These are phyloP conservation scores for Naganishia onofrii DNA, from an alignment of 768 basidiomycete species.

Conservation along the genomic window DNA sequence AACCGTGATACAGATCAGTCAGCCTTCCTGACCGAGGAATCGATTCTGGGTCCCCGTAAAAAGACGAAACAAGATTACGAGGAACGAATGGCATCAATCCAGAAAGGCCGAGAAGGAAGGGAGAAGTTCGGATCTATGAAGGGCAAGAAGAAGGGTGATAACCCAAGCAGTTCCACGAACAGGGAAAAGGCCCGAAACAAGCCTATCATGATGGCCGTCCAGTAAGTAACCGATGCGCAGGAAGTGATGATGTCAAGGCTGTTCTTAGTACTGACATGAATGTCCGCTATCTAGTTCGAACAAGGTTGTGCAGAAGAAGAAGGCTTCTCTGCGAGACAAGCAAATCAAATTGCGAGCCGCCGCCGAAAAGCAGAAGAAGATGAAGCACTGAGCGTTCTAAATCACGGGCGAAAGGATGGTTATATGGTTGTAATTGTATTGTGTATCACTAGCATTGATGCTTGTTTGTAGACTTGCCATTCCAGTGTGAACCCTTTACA, in stretches of 20 bases:
- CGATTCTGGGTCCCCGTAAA: conserved; percentile 90
- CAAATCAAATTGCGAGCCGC: conserved; percentile 47
- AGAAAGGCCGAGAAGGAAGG: conserved; percentile 87
- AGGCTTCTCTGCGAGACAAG: conserved; percentile 52
- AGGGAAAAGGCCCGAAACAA: conserved; percentile 89
- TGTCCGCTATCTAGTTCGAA: conserved; percentile 41
- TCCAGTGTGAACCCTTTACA: background rate
- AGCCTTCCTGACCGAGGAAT: conserved; percentile 77
- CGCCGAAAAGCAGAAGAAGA: conserved; percentile 50
- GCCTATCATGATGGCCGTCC: conserved; percentile 70
- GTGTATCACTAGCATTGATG: conserved; percentile 1
- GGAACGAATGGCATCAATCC: conserved; percentile 84
- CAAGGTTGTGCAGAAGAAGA: conserved; percentile 52
- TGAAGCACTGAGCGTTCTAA: conserved; percentile 35
- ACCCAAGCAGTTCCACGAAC: conserved; percentile 82
- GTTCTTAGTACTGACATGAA: background rate
- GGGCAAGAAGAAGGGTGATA: conserved; percentile 84
- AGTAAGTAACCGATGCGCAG: conserved; percentile 38
- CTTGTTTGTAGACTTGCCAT: background rate
- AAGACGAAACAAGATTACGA: conserved; percentile 90
- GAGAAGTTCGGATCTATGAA: conserved; percentile 87
- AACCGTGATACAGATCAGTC: conserved; percentile 52
- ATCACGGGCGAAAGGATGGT: background rate
- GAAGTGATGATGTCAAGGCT: background rate
- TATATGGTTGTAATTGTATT: conserved; percentile 15